Percentiles rank a stretch among this genome's conserved stretches.
These are phyloP conservation scores for Lactuca saligna DNA, from an alignment of 129 eudicot genomes.

Conservation along the genomic window DNA sequence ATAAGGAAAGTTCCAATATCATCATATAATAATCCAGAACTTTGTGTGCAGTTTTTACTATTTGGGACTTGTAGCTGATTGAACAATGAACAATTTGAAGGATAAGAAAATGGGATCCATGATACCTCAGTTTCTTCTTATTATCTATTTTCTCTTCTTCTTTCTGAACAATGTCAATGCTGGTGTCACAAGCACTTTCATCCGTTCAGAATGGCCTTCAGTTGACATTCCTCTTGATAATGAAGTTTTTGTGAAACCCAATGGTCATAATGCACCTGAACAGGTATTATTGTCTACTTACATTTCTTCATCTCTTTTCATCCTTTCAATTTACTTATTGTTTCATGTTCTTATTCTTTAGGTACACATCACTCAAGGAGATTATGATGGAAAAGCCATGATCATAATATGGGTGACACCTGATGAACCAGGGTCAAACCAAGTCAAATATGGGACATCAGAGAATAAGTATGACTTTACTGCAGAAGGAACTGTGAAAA, in stretches of 20 bases:
- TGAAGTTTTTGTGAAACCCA: constrained; percentile 71
- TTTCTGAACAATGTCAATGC: constrained; percentile 45
- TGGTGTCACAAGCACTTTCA: constrained; percentile 73
- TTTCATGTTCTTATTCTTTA: constrained; percentile 25
- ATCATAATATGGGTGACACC: constrained; percentile 91
- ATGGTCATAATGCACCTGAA: constrained; percentile 86
- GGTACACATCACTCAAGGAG: constrained; percentile 99
- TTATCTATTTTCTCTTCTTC: constrained; percentile 39
- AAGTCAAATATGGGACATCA: constrained; percentile 78
- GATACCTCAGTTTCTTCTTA: constrained; percentile 42
- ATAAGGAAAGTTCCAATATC: neutral
- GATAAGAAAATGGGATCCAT: constrained; percentile 36
- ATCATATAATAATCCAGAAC: neutral
- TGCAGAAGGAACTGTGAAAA: constrained; percentile 64
- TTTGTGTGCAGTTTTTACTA: constrained; percentile 17
- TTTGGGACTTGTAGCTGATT: constrained; percentile 26
- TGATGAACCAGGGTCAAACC: constrained; percentile 72
- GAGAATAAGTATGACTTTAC: constrained; percentile 59
- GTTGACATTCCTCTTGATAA: constrained; percentile 84
- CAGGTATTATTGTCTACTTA: constrained; percentile 44
- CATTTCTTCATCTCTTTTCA: neutral
- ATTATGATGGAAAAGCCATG: constrained; percentile 92
- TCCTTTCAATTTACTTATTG: neutral
- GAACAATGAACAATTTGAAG: constrained; percentile 3
- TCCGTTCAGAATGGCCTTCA: constrained; percentile 84